Evolutionary conservation across 371 early-diverging fungal species (phyloP).

Genomic region (Neoconidiobolus thromboides): DNA sequence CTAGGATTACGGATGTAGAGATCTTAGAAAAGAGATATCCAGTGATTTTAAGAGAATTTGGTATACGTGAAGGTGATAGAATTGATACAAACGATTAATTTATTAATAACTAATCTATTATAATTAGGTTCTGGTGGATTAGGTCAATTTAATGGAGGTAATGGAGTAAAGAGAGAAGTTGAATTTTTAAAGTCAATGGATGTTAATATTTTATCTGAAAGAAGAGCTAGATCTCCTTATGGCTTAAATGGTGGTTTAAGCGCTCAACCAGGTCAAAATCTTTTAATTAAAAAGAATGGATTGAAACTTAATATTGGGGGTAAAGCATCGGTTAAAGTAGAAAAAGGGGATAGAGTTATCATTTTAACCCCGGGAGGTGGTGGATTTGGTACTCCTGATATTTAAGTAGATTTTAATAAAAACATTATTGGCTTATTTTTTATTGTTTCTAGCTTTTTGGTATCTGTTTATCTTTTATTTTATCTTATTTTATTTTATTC

Average conservation of each 20-base stretch:
- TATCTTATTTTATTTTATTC: too few species aligned
- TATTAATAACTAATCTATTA: too few species aligned
- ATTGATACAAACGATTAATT: too few species aligned
- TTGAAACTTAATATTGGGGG: constrained; percentile 52
- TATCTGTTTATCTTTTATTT: too few species aligned
- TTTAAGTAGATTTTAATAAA: too few species aligned
- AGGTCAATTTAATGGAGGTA: constrained; percentile 65
- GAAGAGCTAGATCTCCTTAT: constrained; percentile 77
- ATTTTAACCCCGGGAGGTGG: constrained; percentile 91
- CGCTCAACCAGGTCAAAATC: constrained; percentile 30
- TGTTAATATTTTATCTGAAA: constrained; percentile 80
- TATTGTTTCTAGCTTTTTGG: too few species aligned
- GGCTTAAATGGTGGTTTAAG: constrained; percentile 63
- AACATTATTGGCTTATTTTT: too few species aligned
- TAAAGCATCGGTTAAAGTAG: constrained; percentile 62
- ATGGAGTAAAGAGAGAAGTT: constrained; percentile 70
- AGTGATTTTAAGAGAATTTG: constrained; percentile 70
- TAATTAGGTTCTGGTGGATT: constrained; percentile 48
- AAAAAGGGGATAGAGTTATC: constrained; percentile 53
- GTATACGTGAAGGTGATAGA: constrained; percentile 26
- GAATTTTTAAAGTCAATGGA: constrained; percentile 55
- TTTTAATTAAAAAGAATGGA: too few species aligned
- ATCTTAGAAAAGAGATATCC: constrained; percentile 89
- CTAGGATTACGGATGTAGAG: constrained; percentile 91
- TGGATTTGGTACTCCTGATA: constrained; percentile 26